Evolutionary conservation across 345 rosid genomes (phyloP).

Genomic region (Gossypium raimondii): DNA sequence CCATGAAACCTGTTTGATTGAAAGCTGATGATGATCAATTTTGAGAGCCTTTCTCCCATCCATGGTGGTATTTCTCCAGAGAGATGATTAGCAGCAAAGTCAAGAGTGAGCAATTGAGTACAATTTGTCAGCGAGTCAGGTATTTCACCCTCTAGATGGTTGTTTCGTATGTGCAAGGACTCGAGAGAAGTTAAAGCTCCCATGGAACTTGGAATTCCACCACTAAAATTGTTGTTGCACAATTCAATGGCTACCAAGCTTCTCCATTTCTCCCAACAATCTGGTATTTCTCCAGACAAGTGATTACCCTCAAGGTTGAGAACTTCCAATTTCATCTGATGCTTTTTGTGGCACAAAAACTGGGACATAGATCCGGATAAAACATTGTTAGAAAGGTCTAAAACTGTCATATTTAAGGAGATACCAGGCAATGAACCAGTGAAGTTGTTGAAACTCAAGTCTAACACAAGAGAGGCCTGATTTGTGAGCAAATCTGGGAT

Average conservation of each 20-base stretch:
- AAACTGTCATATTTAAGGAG: not conserved
- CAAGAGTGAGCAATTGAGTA: not conserved
- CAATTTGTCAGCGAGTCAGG: slow-evolving; percentile 16
- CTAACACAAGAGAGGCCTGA: slow-evolving; percentile 12
- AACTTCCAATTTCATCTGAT: not conserved
- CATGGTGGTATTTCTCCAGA: slow-evolving; percentile 7
- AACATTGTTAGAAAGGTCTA: slow-evolving; percentile 25
- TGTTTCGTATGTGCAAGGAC: slow-evolving; percentile 14
- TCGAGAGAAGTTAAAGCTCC: not conserved
- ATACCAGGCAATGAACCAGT: slow-evolving; percentile 22
- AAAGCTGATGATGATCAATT: not conserved
- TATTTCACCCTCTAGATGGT: slow-evolving; percentile 11
- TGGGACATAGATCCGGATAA: slow-evolving; percentile 17
- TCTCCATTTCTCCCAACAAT: not conserved
- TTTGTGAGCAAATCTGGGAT: slow-evolving; percentile 17
- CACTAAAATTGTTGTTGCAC: slow-evolving; percentile 17
- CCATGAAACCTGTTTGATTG: slow-evolving; percentile 16
- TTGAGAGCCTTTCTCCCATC: slow-evolving; percentile 12
- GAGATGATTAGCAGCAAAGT: slow-evolving; percentile 2
- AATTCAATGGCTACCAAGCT: slow-evolving; percentile 9
- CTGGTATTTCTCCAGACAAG: slow-evolving; percentile 15
- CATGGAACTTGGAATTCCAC: slow-evolving; percentile 17
- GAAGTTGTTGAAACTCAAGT: slow-evolving; percentile 24
- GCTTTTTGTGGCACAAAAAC: slow-evolving; percentile 6
- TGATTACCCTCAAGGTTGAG: slow-evolving; percentile 16